Conservation (phyloP, 495 filamentous ascomycete genomes). For the Penicillium psychrofluorescens region DNA sequence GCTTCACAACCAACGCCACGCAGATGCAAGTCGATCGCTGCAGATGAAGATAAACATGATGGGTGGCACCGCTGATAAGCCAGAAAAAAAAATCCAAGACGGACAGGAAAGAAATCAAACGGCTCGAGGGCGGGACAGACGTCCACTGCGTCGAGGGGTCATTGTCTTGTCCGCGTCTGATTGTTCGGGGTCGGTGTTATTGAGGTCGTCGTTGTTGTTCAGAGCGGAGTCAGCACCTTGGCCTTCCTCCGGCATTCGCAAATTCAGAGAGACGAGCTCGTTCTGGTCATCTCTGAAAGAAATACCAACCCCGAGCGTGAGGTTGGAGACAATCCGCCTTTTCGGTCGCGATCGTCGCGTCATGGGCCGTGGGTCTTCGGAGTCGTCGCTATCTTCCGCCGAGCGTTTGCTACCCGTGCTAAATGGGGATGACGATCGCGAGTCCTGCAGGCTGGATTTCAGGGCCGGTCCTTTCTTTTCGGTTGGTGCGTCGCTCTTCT, state of each 20-base stretch:
- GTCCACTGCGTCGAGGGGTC: conserved; percentile 15
- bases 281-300: conserved; percentile 37
- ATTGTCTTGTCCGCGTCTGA: conserved; percentile 1
- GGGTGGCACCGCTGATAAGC: background rate
- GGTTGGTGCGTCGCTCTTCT: conserved; percentile 26
- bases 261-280: conserved; percentile 37
- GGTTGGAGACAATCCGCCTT: conserved; percentile 33
- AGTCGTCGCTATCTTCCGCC: conserved; percentile 37
- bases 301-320: conserved; percentile 39
- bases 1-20: conserved; percentile 15
- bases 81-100: conserved; percentile 1
- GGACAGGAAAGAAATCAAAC: conserved; percentile 2
- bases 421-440: conserved; percentile 37
- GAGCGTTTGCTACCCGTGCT: conserved; percentile 45
- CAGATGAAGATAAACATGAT: conserved; percentile 3
- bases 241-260: conserved; percentile 19
- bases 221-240: background rate
- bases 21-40: conserved; percentile 19
- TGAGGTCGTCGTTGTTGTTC: background rate
- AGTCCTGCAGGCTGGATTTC: conserved; percentile 32
- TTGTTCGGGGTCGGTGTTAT: background rate
- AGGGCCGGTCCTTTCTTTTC: conserved; percentile 23
- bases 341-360: conserved; percentile 25
- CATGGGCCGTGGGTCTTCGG: conserved; percentile 25
- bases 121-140: conserved; percentile 12